Percentiles rank a stretch among this genome's conserved stretches.
Conservation (phyloP, 1,284 basidiomycete species). For the Tilletia setariae region DNA sequence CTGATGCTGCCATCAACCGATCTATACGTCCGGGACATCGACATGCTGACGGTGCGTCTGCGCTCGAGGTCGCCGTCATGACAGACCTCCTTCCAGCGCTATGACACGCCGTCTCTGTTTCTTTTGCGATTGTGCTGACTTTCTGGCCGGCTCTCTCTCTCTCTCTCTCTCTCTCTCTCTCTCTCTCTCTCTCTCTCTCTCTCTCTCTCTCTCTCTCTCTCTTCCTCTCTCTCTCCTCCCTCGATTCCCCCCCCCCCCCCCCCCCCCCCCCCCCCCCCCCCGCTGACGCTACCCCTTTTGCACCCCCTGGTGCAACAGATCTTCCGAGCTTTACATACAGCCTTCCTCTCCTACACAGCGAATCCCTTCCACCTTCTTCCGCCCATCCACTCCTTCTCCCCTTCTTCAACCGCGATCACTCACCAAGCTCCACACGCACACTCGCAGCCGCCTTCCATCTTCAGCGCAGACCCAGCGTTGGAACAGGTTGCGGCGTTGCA, state of each 20-base stretch:
- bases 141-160: too few relatives aligned
- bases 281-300: neutral
- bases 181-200: too few relatives aligned
- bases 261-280: neutral
- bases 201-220: neutral
- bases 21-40: constrained; percentile 51
- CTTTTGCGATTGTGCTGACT: too few relatives aligned
- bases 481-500: constrained; percentile 3
- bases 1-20: constrained; percentile 50
- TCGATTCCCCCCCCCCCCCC: too few relatives aligned
- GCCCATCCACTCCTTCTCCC: constrained; percentile 13
- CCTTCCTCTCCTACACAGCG: constrained; percentile 51
- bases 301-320: constrained; percentile 30
- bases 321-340: constrained; percentile 54
- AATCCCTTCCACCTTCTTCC: constrained; percentile 49
- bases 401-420: neutral
- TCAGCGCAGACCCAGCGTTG: constrained; percentile 9
- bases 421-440: neutral
- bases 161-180: too few relatives aligned
- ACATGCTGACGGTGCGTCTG: constrained; percentile 46
- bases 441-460: constrained; percentile 1
- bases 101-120: neutral
- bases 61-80: too few relatives aligned
- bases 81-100: constrained; percentile 1
- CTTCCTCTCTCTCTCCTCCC: neutral